These are phyloP conservation scores for Sphagnum contortum DNA, from an alignment of 225 moss, liverwort and hornwort species.

Conservation along the genomic window DNA sequence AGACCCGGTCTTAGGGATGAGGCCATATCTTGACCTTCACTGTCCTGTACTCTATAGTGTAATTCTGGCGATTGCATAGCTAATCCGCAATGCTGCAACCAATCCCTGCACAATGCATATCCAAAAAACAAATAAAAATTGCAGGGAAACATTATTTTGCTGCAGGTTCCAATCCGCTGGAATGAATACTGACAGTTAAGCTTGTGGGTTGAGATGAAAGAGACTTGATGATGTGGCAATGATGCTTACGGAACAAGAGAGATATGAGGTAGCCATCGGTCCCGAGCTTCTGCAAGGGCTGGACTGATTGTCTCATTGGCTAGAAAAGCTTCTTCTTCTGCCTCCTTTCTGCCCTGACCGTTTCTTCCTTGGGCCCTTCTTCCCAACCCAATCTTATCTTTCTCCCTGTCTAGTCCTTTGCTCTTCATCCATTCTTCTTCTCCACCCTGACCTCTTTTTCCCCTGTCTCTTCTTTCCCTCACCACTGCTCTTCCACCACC, in stretches of 20 bases:
- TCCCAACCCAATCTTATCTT: neutral
- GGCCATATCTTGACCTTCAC: constrained; percentile 33
- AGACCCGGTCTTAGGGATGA: constrained; percentile 24
- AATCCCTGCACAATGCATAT: constrained; percentile 16
- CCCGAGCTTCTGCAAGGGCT: neutral
- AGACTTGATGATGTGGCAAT: constrained; percentile 1
- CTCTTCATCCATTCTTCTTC: neutral
- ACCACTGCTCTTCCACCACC: neutral
- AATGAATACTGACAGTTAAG: constrained; percentile 1
- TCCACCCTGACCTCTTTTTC: neutral
- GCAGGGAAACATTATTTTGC: neutral
- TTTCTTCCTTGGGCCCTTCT: neutral
- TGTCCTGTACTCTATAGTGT: constrained; percentile 34
- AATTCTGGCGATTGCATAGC: constrained; percentile 23
- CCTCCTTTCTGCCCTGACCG: neutral
- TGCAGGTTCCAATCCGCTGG: neutral
- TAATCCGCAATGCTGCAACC: constrained; percentile 43
- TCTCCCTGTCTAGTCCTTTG: neutral
- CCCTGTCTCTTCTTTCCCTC: neutral
- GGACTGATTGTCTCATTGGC: neutral
- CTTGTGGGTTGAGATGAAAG: neutral
- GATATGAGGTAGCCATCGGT: constrained; percentile 37
- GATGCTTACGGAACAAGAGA: constrained; percentile 30
- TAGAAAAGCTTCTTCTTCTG: constrained; percentile 5
- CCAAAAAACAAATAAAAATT: neutral